phyloP scores from a whole-genome alignment of 2,329 filamentous ascomycete genomes.

The Xenoacremonium recifei region DNA sequence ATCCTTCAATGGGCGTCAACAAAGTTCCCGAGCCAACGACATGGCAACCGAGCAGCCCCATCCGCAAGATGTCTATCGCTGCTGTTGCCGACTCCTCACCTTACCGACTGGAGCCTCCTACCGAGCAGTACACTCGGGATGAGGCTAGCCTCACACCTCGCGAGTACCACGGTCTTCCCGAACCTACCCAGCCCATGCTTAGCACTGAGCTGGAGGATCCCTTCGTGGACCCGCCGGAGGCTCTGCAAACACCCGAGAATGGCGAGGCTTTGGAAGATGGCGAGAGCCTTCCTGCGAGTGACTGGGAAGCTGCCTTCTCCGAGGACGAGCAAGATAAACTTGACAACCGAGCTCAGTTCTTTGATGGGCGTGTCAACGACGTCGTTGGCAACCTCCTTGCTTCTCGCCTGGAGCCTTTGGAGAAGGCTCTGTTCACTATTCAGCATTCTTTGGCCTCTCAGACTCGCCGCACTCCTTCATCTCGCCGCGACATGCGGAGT shows the following conservation, averaged over 20 bases:
- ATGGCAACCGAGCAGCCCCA: conserved; percentile 34
- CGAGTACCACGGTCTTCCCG: conserved; percentile 47
- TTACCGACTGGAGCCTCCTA: conserved; percentile 48
- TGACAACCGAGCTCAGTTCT: conserved; percentile 78
- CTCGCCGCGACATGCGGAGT: conserved; percentile 60
- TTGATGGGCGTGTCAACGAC: conserved; percentile 86
- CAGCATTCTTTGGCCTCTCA: conserved; percentile 65
- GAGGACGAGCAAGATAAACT: conserved; percentile 83
- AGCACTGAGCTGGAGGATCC: conserved; percentile 62
- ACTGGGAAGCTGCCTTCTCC: conserved; percentile 87
- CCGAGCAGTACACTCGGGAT: conserved; percentile 60
- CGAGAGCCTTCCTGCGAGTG: conserved; percentile 69
- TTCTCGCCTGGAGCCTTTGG: conserved; percentile 74
- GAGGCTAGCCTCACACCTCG: conserved; percentile 72
- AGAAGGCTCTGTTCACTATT: conserved; percentile 74
- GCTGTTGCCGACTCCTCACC: conserved; percentile 45
- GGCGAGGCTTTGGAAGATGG: conserved; percentile 39
- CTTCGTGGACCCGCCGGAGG: conserved; percentile 53
- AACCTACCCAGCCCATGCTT: conserved; percentile 46
- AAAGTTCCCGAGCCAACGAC: conserved; percentile 49
- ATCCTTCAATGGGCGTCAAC: conserved; percentile 74
- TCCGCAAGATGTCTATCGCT: conserved; percentile 19
- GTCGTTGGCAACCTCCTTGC: conserved; percentile 77
- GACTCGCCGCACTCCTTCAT: conserved; percentile 53
- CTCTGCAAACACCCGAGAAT: conserved; percentile 50